A percentile compares a stretch with the other conserved stretches of the same genome.
Evolutionary conservation across 2,329 filamentous ascomycete genomes (phyloP).

Genomic region (Zymoseptoria tritici): DNA sequence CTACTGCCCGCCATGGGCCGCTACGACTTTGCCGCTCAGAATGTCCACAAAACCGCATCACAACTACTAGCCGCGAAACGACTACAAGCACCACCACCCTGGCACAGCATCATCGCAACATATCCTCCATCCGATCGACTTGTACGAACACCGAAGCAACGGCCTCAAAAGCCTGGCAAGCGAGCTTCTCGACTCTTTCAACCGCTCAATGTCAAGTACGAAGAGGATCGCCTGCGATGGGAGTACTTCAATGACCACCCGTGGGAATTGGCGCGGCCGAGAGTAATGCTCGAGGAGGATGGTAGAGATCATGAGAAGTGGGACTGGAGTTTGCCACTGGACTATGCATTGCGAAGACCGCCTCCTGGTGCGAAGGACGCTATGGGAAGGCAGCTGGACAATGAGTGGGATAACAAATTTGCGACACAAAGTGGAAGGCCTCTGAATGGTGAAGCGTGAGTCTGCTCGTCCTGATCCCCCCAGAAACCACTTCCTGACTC

Average conservation of each 20-base stretch:
- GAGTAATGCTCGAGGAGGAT: constrained; percentile 75
- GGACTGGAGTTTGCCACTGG: constrained; percentile 61
- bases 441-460: constrained; percentile 55
- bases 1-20: constrained; percentile 41
- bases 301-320: constrained; percentile 69
- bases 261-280: constrained; percentile 88
- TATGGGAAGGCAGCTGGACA: constrained; percentile 40
- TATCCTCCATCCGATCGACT: constrained; percentile 55
- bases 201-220: constrained; percentile 68
- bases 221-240: constrained; percentile 72
- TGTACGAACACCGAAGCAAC: constrained; percentile 47
- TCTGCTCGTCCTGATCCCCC: background rate
- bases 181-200: constrained; percentile 66
- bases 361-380: constrained; percentile 7
- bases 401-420: constrained; percentile 27
- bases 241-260: constrained; percentile 91
- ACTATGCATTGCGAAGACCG: constrained; percentile 19
- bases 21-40: constrained; percentile 45
- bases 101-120: constrained; percentile 50
- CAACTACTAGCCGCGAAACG: constrained; percentile 42
- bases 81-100: constrained; percentile 40
- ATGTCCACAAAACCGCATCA: constrained; percentile 46
- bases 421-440: constrained; percentile 67
- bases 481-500: constrained; percentile 1
- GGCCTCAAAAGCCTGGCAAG: constrained; percentile 42